Conservation (phyloP, 2,329 filamentous ascomycete genomes). For the Pestalotiopsis fici region DNA sequence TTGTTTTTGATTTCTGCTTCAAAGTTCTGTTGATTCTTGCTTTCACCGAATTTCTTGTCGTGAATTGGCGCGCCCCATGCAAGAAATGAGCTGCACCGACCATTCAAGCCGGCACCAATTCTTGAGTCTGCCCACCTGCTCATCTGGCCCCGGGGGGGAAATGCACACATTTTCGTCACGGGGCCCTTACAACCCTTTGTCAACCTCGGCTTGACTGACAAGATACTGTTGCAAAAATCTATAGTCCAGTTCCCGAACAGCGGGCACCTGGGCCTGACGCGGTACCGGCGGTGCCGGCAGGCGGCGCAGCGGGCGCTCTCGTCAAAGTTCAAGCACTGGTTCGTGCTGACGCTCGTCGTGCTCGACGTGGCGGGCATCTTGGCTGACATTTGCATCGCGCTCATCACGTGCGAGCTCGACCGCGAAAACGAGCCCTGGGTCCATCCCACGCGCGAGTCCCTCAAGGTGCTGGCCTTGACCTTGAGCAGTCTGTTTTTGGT, state of each 20-base stretch:
- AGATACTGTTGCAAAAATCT: not conserved
- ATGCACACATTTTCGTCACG: not conserved
- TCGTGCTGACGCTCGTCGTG: constrained; percentile 43
- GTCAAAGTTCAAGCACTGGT: constrained; percentile 45
- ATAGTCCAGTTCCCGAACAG: constrained; percentile 13
- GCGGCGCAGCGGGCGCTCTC: constrained; percentile 25
- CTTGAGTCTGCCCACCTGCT: not conserved
- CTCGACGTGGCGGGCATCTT: constrained; percentile 47
- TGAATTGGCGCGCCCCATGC: not conserved
- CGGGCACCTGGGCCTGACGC: constrained; percentile 11
- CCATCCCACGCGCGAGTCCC: constrained; percentile 28
- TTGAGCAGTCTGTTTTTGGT: constrained; percentile 67
- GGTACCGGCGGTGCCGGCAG: constrained; percentile 13
- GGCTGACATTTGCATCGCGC: constrained; percentile 47
- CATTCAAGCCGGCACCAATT: no score
- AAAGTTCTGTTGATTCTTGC: not conserved
- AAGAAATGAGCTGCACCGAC: not conserved
- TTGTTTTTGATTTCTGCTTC: not conserved
- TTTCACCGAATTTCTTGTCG: no score
- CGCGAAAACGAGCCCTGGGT: constrained; percentile 43
- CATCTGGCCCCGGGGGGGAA: no score
- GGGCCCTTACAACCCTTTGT: not conserved
- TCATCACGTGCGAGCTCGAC: constrained; percentile 49
- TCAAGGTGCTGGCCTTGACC: constrained; percentile 55
- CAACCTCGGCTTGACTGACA: not conserved